Conservation (phyloP, 768 basidiomycete genomes). For the Leccinum rimulosum region DNA sequence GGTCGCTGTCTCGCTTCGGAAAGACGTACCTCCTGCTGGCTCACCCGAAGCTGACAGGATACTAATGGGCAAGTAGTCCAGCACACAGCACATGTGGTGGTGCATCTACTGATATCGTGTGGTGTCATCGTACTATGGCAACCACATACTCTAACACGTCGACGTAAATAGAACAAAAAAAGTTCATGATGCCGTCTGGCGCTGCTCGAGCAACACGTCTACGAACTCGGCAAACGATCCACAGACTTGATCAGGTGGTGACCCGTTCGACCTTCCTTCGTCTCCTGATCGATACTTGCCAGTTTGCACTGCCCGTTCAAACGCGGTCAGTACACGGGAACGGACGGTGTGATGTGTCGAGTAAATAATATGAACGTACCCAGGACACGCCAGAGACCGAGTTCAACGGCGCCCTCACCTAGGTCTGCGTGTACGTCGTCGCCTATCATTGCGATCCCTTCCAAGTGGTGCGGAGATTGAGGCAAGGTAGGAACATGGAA, state of each 20-base stretch:
- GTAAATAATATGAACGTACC: slow-evolving; percentile 38
- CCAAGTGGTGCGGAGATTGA: background rate
- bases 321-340: background rate
- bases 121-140: no score
- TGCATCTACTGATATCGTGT: no score
- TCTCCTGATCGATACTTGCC: slow-evolving; percentile 69
- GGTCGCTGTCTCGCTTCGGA: no score
- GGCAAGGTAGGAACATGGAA: no score
- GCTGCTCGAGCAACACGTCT: slow-evolving; percentile 37
- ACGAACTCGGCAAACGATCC: slow-evolving; percentile 55
- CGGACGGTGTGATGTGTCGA: no score
- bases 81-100: no score
- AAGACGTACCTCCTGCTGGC: no score
- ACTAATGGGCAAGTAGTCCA: slow-evolving; percentile 15
- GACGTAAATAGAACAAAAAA: no score
- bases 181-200: background rate
- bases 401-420: slow-evolving; percentile 56
- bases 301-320: slow-evolving; percentile 46
- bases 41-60: slow-evolving; percentile 45
- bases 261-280: slow-evolving; percentile 39
- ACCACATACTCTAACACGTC: no score
- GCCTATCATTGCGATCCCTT: slow-evolving; percentile 51
- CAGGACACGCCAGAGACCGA: slow-evolving; percentile 61
- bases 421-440: slow-evolving; percentile 68
- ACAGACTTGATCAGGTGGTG: slow-evolving; percentile 51